Evolutionary conservation across 139 green algal genomes (phyloP).

Genomic region (Chlorella sorokiniana): DNA sequence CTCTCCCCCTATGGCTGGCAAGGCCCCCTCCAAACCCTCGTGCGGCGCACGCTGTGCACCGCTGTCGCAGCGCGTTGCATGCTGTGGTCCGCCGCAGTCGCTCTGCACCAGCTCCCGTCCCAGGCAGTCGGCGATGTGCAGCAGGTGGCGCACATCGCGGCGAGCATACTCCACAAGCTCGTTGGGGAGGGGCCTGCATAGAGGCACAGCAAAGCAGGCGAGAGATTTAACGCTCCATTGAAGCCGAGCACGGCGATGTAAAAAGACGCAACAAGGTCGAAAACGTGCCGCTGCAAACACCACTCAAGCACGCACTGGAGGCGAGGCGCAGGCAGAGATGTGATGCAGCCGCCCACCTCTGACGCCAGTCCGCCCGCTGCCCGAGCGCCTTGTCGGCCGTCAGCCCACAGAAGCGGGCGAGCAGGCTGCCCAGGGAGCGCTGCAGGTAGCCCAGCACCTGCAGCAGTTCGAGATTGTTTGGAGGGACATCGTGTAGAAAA

Average conservation of each 20-base stretch:
- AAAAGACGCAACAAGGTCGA: too few relatives aligned
- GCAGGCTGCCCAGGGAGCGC: constrained; percentile 48
- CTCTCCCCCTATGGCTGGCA: not conserved
- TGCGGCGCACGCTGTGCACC: not conserved
- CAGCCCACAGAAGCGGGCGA: constrained; percentile 49
- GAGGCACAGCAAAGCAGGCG: not conserved
- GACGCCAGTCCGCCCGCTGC: constrained; percentile 71
- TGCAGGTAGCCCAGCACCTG: constrained; percentile 61
- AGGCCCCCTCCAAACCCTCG: not conserved
- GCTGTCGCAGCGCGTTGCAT: too few relatives aligned
- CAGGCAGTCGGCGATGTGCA: constrained; percentile 65
- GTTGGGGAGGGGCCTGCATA: constrained; percentile 62
- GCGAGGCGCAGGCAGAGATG: too few relatives aligned
- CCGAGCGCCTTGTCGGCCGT: constrained; percentile 60
- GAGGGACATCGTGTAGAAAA: not conserved
- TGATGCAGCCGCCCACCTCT: constrained; percentile 47
- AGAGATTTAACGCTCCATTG: not conserved
- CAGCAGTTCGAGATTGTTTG: not conserved
- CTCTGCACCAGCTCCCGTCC: constrained; percentile 38
- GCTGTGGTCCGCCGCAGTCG: not conserved
- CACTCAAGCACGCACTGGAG: too few relatives aligned
- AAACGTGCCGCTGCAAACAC: too few relatives aligned
- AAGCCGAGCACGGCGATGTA: not conserved
- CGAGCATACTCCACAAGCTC: constrained; percentile 70
- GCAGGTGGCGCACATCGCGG: constrained; percentile 76